These are phyloP conservation scores for Suillus placidus DNA, from an alignment of 768 basidiomycete species.

Conservation along the genomic window DNA sequence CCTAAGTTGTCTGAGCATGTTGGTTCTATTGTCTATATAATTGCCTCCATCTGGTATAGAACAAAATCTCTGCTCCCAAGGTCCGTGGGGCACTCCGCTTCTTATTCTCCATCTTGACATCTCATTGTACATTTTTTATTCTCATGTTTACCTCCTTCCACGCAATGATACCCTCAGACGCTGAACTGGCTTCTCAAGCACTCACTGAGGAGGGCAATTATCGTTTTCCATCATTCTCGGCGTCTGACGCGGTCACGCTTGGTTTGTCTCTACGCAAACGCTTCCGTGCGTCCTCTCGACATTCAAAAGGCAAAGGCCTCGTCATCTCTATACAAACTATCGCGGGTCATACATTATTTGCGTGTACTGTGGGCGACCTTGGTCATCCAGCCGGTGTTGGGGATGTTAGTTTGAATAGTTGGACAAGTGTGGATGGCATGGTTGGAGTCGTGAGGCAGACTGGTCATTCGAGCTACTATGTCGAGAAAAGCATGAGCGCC, in stretches of 20 bases:
- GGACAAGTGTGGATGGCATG: constrained; percentile 80
- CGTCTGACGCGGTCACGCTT: constrained; percentile 79
- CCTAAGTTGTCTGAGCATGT: not conserved
- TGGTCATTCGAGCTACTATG: constrained; percentile 84
- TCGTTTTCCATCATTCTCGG: constrained; percentile 74
- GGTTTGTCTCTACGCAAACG: constrained; percentile 80
- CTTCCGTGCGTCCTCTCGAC: constrained; percentile 73
- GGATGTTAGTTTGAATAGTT: constrained; percentile 81
- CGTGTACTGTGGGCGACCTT: constrained; percentile 83
- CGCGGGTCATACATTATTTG: constrained; percentile 76
- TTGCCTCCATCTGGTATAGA: constrained; percentile 6
- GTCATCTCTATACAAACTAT: constrained; percentile 81
- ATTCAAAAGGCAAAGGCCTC: constrained; percentile 77
- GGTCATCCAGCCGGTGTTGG: constrained; percentile 66
- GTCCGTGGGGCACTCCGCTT: not conserved
- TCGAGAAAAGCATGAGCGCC: constrained; percentile 84
- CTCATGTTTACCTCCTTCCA: constrained; percentile 69
- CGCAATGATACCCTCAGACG: constrained; percentile 65
- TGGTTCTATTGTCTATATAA: constrained; percentile 3
- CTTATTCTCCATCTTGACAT: not conserved
- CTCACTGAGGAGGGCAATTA: constrained; percentile 69
- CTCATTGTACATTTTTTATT: not conserved
- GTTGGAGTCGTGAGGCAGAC: constrained; percentile 76
- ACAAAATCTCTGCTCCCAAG: not conserved
- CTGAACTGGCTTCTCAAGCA: constrained; percentile 71